These are phyloP conservation scores for Podospora tetraspora DNA, from an alignment of 495 filamentous ascomycete genomes.

Conservation along the genomic window DNA sequence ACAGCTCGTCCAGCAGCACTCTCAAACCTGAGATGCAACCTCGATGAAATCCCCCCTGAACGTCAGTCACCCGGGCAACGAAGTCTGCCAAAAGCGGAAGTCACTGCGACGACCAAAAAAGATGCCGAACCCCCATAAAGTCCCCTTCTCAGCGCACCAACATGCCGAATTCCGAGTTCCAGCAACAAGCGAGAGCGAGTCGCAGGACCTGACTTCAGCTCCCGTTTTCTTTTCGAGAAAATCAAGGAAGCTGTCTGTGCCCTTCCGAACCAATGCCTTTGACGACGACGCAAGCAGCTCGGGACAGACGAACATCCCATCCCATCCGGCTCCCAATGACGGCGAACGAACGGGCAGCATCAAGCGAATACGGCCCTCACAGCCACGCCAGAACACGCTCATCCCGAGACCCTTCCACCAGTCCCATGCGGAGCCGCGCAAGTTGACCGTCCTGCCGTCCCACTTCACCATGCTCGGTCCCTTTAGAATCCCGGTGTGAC, in stretches of 20 bases:
- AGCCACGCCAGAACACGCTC: neutral
- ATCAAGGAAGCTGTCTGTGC: neutral
- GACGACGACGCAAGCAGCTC: too few species aligned
- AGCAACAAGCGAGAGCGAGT: neutral
- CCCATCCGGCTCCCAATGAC: neutral
- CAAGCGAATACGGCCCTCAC: neutral
- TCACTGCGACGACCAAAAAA: neutral
- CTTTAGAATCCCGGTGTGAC: neutral
- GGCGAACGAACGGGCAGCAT: neutral
- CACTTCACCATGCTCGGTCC: neutral
- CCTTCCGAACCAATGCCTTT: neutral
- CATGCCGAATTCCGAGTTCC: neutral
- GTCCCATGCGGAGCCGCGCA: neutral
- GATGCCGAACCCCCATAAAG: neutral
- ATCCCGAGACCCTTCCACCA: neutral
- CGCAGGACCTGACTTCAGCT: neutral
- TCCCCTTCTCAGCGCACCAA: neutral
- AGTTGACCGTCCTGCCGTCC: neutral
- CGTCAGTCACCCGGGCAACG: neutral
- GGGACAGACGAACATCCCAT: neutral
- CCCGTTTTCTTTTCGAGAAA: neutral
- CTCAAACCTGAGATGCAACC: neutral
- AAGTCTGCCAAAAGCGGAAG: neutral
- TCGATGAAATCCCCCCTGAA: neutral
- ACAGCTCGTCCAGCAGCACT: neutral